Base-by-base conservation (phyloP, 208 protist genomes). In the Leishmania arabica region DNA sequence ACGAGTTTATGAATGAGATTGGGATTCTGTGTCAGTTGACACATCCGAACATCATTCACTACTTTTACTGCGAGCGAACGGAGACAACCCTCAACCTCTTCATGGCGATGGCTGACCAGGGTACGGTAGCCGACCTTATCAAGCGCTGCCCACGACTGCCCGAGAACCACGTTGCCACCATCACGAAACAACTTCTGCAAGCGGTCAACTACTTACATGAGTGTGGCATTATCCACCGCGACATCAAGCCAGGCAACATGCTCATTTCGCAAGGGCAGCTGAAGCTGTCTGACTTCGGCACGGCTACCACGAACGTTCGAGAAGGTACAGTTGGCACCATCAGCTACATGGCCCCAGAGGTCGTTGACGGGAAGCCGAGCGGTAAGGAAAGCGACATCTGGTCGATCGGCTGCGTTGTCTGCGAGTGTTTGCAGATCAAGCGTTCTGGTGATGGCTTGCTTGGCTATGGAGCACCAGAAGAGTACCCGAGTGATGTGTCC, bases 221-320 rank as follows among this genome's bases (percentile, higher is more conserved):
- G 58, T 83, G 65, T 27, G 87, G 88, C 27, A 95, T 97, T 83
- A 93, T 96, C 66, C 95, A 97, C 72, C 91, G 95, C 60, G 93
- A 98, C 86, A 92, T 98, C 49, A 98, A 98, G 81, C 88, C 92
- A 1, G 91, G 92, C 74, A 96, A 97, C 88, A 92, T 97, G 71
- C 84, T 97, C 24, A 88, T 97, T 53, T 89, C 88, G n/a, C 81
- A 93, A 66, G 88, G 89, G 6, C 80, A 90, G 65, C 68, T 95
- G 69, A 97, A 97, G 77, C 86, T 97, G 27, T 92, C 90, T 11
- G 91, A 96, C 72, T 97, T 96, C 75, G 92, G 91, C 34, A 95
- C 92, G 37, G 92, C 92, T 13, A 92, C 86, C 2, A 85, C 78
- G 47, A 91, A 83, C 72, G 60, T 81, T 56, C 79, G 79, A 37